These are phyloP conservation scores for Fusarium sp. DNA, from an alignment of 2,329 filamentous ascomycete species.

Conservation along the genomic window DNA sequence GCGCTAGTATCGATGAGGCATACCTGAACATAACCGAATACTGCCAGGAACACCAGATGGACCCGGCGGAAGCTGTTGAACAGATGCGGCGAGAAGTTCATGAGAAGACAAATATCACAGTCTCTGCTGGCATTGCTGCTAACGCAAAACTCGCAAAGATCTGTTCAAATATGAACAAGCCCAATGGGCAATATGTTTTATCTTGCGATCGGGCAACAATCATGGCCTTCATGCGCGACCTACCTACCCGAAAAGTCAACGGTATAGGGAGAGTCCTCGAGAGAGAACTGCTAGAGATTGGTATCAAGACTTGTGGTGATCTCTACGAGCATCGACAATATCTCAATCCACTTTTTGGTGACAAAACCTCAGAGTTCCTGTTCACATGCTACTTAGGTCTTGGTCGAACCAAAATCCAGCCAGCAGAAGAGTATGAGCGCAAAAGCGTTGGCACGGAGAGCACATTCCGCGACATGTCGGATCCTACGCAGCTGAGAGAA, in stretches of 20 bases:
- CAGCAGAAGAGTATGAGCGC: constrained; percentile 87
- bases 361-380: constrained; percentile 90
- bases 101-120: constrained; percentile 81
- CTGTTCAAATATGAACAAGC: constrained; percentile 94
- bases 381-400: constrained; percentile 86
- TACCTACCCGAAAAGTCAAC: constrained; percentile 92
- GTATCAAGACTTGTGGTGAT: constrained; percentile 88
- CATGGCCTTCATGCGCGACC: constrained; percentile 83
- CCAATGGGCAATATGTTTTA: constrained; percentile 88
- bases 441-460: constrained; percentile 95
- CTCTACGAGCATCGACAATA: constrained; percentile 81
- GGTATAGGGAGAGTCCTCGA: constrained; percentile 95
- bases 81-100: constrained; percentile 82
- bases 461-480: constrained; percentile 85
- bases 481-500: constrained; percentile 73
- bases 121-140: constrained; percentile 93
- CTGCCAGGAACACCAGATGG: constrained; percentile 74
- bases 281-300: constrained; percentile 87
- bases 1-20: constrained; percentile 94
- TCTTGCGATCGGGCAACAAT: constrained; percentile 78
- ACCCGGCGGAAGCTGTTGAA: constrained; percentile 77
- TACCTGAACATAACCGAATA: constrained; percentile 95
- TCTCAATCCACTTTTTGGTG: constrained; percentile 82
- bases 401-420: constrained; percentile 85
- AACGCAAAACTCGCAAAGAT: constrained; percentile 97